Percentiles rank a stretch among this genome's conserved stretches.
Evolutionary conservation across 805 yeast species (phyloP).

Genomic region (Metschnikowia borealis): DNA sequence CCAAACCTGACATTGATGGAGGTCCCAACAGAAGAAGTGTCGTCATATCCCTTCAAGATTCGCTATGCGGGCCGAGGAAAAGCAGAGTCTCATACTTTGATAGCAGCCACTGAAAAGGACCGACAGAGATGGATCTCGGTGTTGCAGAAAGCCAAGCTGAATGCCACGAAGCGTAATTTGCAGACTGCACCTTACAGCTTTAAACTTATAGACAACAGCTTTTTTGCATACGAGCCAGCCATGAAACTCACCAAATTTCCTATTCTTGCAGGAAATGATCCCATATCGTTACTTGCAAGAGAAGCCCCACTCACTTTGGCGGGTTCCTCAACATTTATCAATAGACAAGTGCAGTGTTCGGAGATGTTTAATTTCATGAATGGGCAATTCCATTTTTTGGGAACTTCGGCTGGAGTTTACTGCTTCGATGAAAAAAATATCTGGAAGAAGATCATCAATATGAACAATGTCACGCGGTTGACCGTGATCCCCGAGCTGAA

Average conservation of each 20-base stretch:
- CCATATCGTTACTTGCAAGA: conserved; percentile 32
- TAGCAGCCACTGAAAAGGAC: conserved; percentile 45
- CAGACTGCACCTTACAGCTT: conserved; percentile 53
- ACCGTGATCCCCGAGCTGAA: conserved; percentile 56
- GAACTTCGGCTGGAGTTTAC: conserved; percentile 62
- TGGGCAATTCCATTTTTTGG: conserved; percentile 49
- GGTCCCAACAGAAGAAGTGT: conserved; percentile 21
- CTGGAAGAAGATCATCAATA: conserved; percentile 59
- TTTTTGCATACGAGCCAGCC: conserved; percentile 61
- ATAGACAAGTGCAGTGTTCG: conserved; percentile 41
- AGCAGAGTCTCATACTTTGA: conserved; percentile 49
- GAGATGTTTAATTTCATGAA: conserved; percentile 44
- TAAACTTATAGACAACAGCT: conserved; percentile 49
- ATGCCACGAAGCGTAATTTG: conserved; percentile 24
- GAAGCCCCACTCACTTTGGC: not conserved
- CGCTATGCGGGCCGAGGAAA: conserved; percentile 56
- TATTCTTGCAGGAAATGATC: conserved; percentile 49
- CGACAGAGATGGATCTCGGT: conserved; percentile 56
- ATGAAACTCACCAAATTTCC: conserved; percentile 51
- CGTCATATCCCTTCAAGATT: conserved; percentile 46
- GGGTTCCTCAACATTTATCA: conserved; percentile 12
- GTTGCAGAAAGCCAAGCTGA: conserved; percentile 46
- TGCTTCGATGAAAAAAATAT: conserved; percentile 41
- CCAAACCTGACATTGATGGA: conserved; percentile 1
- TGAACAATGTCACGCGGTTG: conserved; percentile 52